Percentiles rank a stretch among this genome's conserved stretches.
Evolutionary conservation across 805 yeast genomes (phyloP).

Genomic region (Priceomyces fermenticarens): DNA sequence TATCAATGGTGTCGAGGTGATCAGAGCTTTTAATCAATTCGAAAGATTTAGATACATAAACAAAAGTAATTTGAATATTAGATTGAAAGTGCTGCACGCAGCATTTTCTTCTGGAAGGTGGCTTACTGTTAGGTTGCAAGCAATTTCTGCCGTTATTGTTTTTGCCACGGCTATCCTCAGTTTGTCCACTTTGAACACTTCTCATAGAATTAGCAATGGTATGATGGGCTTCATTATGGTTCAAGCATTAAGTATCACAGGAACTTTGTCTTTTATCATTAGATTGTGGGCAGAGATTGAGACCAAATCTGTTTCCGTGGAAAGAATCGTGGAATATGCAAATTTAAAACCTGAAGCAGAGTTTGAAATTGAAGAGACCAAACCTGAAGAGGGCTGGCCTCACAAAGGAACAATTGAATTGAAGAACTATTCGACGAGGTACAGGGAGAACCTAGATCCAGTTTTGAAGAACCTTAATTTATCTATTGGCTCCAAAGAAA

Average conservation of each 20-base stretch:
- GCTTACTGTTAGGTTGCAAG: conserved; percentile 36
- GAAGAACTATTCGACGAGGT: conserved; percentile 74
- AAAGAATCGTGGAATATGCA: conserved; percentile 37
- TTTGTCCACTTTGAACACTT: conserved; percentile 21
- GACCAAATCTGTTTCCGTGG: conserved; percentile 31
- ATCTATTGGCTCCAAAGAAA: conserved; percentile 68
- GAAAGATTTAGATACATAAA: conserved; percentile 39
- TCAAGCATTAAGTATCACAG: conserved; percentile 30
- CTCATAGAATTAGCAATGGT: conserved; percentile 26
- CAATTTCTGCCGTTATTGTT: conserved; percentile 32
- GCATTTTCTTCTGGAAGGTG: conserved; percentile 28
- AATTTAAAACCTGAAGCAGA: conserved; percentile 42
- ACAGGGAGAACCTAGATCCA: conserved; percentile 76
- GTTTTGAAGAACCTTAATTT: conserved; percentile 69
- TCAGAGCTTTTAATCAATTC: conserved; percentile 71
- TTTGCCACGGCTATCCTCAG: conserved; percentile 26
- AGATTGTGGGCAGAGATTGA: conserved; percentile 35
- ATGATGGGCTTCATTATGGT: conserved; percentile 38
- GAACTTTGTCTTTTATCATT: conserved; percentile 27
- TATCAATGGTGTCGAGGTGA: conserved; percentile 71
- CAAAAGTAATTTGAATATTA: conserved; percentile 21
- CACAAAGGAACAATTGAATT: conserved; percentile 62
- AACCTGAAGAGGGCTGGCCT: conserved; percentile 65
- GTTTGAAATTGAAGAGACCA: conserved; percentile 32
- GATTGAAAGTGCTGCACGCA: conserved; percentile 18